Evolutionary conservation across 805 yeast species (phyloP).

Genomic region (Suhomyces xylopsoci): DNA sequence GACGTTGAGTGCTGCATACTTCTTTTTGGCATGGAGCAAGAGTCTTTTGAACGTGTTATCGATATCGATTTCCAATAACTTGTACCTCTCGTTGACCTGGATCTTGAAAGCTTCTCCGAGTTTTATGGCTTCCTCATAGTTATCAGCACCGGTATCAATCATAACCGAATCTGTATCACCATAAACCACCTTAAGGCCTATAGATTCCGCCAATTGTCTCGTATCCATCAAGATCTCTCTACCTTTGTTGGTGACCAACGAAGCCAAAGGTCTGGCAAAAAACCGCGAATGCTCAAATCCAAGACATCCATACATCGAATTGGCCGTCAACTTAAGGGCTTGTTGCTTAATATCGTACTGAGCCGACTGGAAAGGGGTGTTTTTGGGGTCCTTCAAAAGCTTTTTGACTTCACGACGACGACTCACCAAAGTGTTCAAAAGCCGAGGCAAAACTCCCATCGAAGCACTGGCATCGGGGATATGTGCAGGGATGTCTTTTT

Average conservation of each 20-base stretch:
- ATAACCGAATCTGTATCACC: constrained; percentile 99
- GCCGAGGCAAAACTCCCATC: constrained; percentile 83
- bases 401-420: constrained; percentile 93
- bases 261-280: constrained; percentile 93
- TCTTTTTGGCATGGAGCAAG: constrained; percentile 90
- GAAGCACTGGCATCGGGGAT: constrained; percentile 57
- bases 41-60: constrained; percentile 88
- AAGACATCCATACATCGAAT: constrained; percentile 99
- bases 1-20: constrained; percentile 88
- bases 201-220: constrained; percentile 83
- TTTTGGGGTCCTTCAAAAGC: constrained; percentile 70
- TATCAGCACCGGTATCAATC: constrained; percentile 85
- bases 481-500: constrained; percentile 47
- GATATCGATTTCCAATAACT: constrained; percentile 85
- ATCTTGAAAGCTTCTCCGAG: constrained; percentile 84
- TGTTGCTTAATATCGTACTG: constrained; percentile 95
- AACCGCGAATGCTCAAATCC: constrained; percentile 91
- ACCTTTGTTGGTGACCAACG: constrained; percentile 92
- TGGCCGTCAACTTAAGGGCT: constrained; percentile 94
- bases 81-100: constrained; percentile 84
- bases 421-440: constrained; percentile 77
- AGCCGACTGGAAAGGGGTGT: constrained; percentile 59
- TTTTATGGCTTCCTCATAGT: constrained; percentile 66
- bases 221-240: constrained; percentile 93
- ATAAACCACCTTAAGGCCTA: constrained; percentile 81